phyloP scores from a whole-genome alignment of 306 rosid genomes.

The Clitoria ternatea region DNA sequence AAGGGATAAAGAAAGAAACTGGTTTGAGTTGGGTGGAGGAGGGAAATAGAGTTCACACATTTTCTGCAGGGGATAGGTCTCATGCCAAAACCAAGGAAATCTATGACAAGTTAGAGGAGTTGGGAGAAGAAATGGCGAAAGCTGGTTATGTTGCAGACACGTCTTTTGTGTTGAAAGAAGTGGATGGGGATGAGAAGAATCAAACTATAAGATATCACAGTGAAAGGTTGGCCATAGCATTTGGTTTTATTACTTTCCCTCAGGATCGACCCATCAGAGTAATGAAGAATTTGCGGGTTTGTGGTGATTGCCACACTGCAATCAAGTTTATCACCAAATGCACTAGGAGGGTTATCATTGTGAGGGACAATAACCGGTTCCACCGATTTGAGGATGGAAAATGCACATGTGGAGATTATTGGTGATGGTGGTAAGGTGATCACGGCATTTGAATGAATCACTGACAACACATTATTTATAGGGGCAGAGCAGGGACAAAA shows the following conservation, averaged over 20 bases:
- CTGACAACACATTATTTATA: not conserved
- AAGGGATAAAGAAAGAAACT: slow-evolving; percentile 72
- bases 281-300: slow-evolving; percentile 87
- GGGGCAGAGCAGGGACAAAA: not conserved
- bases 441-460: not conserved
- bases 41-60: slow-evolving; percentile 73
- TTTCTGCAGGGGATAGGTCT: slow-evolving; percentile 65
- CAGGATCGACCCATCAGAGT: slow-evolving; percentile 69
- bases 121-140: slow-evolving; percentile 66
- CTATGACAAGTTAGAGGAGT: slow-evolving; percentile 71
- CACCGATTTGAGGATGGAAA: slow-evolving; percentile 85
- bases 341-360: slow-evolving; percentile 62
- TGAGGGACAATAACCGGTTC: slow-evolving; percentile 78
- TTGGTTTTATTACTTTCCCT: slow-evolving; percentile 66
- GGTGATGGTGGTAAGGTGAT: slow-evolving; percentile 48
- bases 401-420: slow-evolving; percentile 83
- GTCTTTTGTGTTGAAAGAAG: slow-evolving; percentile 69
- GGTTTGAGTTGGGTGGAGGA: slow-evolving; percentile 95
- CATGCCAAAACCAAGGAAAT: slow-evolving; percentile 56
- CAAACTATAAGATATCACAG: slow-evolving; percentile 68
- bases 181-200: slow-evolving; percentile 68
- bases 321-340: slow-evolving; percentile 85
- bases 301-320: slow-evolving; percentile 90
- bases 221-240: slow-evolving; percentile 84
- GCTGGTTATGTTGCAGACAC: slow-evolving; percentile 91